These are phyloP conservation scores for Blastomyces silverae DNA, from an alignment of 2,329 filamentous ascomycete genomes.

Conservation along the genomic window DNA sequence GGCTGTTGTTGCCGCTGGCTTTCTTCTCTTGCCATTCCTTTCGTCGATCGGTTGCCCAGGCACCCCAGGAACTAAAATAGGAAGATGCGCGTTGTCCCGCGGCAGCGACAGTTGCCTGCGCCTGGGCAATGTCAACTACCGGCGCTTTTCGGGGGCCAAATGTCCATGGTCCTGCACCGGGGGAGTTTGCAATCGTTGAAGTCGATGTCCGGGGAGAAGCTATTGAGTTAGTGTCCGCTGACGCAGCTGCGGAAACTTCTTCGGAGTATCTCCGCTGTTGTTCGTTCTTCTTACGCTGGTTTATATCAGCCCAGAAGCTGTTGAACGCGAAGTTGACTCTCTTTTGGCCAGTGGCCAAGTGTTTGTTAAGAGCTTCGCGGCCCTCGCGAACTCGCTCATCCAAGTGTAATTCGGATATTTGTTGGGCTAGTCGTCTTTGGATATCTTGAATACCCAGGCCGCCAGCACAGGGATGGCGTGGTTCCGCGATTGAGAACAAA, in stretches of 20 bases:
- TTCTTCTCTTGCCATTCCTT: conserved; percentile 43
- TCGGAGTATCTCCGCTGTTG: conserved; percentile 21
- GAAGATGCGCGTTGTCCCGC: conserved; percentile 53
- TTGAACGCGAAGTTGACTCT: conserved; percentile 84
- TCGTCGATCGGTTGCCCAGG: conserved; percentile 50
- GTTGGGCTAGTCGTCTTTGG: conserved; percentile 78
- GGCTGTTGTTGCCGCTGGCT: conserved; percentile 15
- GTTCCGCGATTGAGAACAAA: conserved; percentile 90
- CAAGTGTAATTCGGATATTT: conserved; percentile 87
- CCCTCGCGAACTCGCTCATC: conserved; percentile 83
- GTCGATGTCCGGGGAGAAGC: conserved; percentile 26
- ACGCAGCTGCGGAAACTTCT: conserved; percentile 25
- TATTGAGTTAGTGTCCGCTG: conserved; percentile 27
- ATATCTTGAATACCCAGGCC: conserved; percentile 92
- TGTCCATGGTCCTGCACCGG: conserved; percentile 24
- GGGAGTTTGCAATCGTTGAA: conserved; percentile 22
- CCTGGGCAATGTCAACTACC: conserved; percentile 46
- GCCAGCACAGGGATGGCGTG: conserved; percentile 85
- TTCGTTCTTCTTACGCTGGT: conserved; percentile 53
- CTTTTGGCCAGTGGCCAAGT: conserved; percentile 78
- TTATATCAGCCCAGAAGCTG: conserved; percentile 81
- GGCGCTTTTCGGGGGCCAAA: conserved; percentile 31
- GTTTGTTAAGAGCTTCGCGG: conserved; percentile 77
- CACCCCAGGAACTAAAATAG: conserved; percentile 57
- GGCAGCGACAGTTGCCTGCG: conserved; percentile 50